These are phyloP conservation scores for Penicillium rolfsii DNA, from an alignment of 2,329 filamentous ascomycete genomes.

Conservation along the genomic window DNA sequence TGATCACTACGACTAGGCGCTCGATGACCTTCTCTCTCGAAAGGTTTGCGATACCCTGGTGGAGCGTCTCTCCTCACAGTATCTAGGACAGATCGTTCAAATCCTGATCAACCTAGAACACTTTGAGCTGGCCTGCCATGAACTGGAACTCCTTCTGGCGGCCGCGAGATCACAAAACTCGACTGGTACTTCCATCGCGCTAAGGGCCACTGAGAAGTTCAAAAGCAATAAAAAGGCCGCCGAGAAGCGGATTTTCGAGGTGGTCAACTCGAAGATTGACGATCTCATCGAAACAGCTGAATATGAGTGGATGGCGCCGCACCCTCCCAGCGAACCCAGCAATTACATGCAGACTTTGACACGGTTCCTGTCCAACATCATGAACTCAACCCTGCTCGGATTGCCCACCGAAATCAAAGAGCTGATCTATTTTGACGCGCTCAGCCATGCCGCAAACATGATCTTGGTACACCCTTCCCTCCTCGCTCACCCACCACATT, in stretches of 20 bases:
- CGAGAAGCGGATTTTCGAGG: conserved; percentile 95
- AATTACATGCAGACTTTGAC: conserved; percentile 97
- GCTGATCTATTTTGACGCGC: conserved; percentile 94
- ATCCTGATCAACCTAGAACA: conserved; percentile 97
- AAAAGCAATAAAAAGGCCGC: conserved; percentile 90
- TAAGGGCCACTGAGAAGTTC: conserved; percentile 85
- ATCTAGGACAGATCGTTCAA: conserved; percentile 96
- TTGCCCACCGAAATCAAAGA: conserved; percentile 96
- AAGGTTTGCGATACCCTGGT: conserved; percentile 91
- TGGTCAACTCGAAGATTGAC: conserved; percentile 98
- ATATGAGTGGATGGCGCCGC: conserved; percentile 80
- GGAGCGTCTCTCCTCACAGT: conserved; percentile 85
- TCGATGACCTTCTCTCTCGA: conserved; percentile 92
- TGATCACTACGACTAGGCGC: conserved; percentile 57
- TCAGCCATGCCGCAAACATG: conserved; percentile 85
- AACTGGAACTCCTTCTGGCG: conserved; percentile 84
- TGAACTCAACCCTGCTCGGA: conserved; percentile 90
- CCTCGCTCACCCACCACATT: conserved; percentile 16
- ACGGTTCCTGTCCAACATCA: conserved; percentile 90
- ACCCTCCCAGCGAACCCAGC: conserved; percentile 71
- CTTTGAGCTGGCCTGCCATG: conserved; percentile 89
- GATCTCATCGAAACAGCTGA: conserved; percentile 96
- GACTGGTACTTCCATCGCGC: conserved; percentile 73
- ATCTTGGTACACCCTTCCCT: conserved; percentile 64
- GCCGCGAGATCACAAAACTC: conserved; percentile 80